Evolutionary conservation across 2,329 filamentous ascomycete species (phyloP), one percentile per base, ranked within the genome.

Genomic region (Colletotrichum sublineola): DNA sequence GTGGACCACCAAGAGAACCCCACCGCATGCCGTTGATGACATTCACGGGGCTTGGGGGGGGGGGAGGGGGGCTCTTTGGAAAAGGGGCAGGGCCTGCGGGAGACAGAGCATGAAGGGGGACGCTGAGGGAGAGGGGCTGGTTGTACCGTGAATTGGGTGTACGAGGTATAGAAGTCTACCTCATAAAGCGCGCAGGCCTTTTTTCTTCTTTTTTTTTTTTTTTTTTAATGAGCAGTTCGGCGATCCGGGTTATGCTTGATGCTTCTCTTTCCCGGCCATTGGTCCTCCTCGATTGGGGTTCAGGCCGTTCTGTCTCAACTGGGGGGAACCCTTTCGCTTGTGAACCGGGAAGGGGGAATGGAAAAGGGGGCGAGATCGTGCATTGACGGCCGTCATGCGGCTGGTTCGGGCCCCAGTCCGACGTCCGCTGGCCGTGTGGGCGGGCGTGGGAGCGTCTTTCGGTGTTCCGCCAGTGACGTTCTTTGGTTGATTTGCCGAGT

Each of bases 301-400:
- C 48, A 18, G 50, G 5, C 29, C 29, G 1, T 20, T 53, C 33
- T 36, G 50, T 33, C 50, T 24, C 29, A 53, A 18, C 14, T 3
- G 40, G 40, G 40, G 31, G 53, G 18, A 7, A 20, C 53, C 33
- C 31, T 56, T 56, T 56, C 9, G 5, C 38, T 56, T 2, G 18
- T 36, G 33, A 36, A 15, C 15, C 2, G 15, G 20, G 31, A 6
- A 5, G 14, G 42, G 18, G 14, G 18, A 8, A 36, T 36, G 33
- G 33, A 36, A 36, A 36, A 8, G 40, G 40, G 40, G 40, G 40
- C 2, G 42, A 1, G 44, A 46, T 50, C 5, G 24, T n/a, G 55
- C 64, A 67, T 67, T 67, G 64, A 67, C 31, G 63, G 40, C 18
- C n/a, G 33, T 61, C 31, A 67, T 67, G 64, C 64, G 24, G 38